Conservation (phyloP, 495 filamentous ascomycete species). For the Aspergillus nanangensis region DNA sequence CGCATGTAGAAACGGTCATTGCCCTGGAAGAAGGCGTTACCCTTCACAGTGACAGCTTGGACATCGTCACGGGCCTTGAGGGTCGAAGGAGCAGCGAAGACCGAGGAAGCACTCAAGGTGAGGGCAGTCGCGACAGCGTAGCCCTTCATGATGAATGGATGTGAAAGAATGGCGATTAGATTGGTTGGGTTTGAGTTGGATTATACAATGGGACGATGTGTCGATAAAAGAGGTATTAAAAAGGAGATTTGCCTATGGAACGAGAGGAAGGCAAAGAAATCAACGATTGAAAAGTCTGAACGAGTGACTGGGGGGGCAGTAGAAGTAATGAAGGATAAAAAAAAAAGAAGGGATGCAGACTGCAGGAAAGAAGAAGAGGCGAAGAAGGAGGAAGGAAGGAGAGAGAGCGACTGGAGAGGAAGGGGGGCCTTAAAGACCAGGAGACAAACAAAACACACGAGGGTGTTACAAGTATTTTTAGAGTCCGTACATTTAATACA, state of each 20-base stretch:
- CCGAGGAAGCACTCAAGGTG: conserved; percentile 40
- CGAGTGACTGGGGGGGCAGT: conserved; percentile 19
- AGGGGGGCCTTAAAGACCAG: not conserved
- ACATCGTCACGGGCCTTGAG: conserved; percentile 37
- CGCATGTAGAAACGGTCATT: conserved; percentile 84
- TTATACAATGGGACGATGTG: not conserved
- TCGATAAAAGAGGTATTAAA: not conserved
- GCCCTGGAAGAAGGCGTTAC: conserved; percentile 83
- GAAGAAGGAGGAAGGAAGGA: not conserved
- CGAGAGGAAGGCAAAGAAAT: not conserved
- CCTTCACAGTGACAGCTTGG: conserved; percentile 53
- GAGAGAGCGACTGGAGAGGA: too few species aligned
- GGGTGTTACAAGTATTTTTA: not conserved
- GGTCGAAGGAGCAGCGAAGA: conserved; percentile 49
- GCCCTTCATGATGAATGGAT: conserved; percentile 49
- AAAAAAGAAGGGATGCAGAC: conserved; percentile 1
- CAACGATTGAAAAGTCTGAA: conserved; percentile 11
- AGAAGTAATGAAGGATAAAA: conserved; percentile 13
- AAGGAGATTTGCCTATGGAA: not conserved
- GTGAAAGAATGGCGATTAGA: conserved; percentile 5
- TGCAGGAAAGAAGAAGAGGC: not conserved
- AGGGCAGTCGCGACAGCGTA: conserved; percentile 50
- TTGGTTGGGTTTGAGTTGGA: too few species aligned
- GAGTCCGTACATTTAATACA: not conserved
- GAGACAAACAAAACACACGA: not conserved